Percentiles rank a stretch among this genome's conserved stretches.
These are phyloP conservation scores for Alternaria novae-zelandiae DNA, from an alignment of 2,329 filamentous ascomycete genomes.

Conservation along the genomic window DNA sequence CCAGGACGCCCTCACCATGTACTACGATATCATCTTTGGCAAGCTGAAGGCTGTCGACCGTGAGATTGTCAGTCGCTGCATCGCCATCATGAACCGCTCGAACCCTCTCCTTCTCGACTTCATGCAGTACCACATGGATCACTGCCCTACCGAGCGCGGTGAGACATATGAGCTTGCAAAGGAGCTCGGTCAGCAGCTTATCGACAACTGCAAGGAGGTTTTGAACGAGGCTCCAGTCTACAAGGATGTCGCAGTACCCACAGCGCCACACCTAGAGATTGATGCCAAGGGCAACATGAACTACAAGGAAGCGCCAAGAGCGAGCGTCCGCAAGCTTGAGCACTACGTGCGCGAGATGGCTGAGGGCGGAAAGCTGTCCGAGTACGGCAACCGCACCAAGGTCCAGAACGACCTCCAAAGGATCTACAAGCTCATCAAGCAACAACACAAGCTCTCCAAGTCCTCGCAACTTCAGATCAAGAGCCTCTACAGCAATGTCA, in stretches of 20 bases:
- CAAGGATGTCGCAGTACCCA: conserved; percentile 94
- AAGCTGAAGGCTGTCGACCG: conserved; percentile 90
- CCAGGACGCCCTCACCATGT: conserved; percentile 97
- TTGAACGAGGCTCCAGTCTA: conserved; percentile 83
- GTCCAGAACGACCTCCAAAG: conserved; percentile 94
- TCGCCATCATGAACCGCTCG: conserved; percentile 98
- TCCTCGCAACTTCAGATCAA: conserved; percentile 97
- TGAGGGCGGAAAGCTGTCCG: conserved; percentile 95
- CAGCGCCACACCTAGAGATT: conserved; percentile 89
- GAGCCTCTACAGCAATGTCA: conserved; percentile 89
- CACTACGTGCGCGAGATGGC: conserved; percentile 99
- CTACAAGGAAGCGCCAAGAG: conserved; percentile 84
- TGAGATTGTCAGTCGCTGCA: conserved; percentile 98
- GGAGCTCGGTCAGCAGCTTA: conserved; percentile 88
- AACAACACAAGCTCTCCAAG: conserved; percentile 97
- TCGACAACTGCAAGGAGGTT: conserved; percentile 97
- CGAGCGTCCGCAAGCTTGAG: conserved; percentile 93
- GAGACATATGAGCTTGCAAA: conserved; percentile 99
- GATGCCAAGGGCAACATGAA: conserved; percentile 91
- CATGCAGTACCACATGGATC: conserved; percentile 99
- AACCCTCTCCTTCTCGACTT: conserved; percentile 96
- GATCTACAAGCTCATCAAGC: conserved; percentile 98
- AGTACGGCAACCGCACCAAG: conserved; percentile 98
- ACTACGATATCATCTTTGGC: conserved; percentile 98
- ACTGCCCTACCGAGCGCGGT: conserved; percentile 93